Percentiles rank a stretch among this genome's conserved stretches.
Evolutionary conservation across 176 grass and related monocot species (phyloP).

Genomic region (Elymus sibiricus): DNA sequence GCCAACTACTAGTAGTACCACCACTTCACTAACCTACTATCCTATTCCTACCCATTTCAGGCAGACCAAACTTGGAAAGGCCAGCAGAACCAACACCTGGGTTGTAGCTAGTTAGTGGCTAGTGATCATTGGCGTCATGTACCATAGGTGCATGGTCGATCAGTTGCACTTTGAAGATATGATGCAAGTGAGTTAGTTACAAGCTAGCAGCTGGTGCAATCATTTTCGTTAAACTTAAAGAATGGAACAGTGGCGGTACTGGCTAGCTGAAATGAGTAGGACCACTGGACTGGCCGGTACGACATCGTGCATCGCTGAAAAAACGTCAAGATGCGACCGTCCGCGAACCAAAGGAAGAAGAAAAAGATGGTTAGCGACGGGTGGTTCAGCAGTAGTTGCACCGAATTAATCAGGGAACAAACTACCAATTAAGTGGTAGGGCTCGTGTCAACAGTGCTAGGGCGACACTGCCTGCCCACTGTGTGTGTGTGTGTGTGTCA

Average conservation of each 20-base stretch:
- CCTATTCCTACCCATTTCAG: neutral
- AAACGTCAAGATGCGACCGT: conserved; percentile 9
- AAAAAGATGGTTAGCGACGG: conserved; percentile 16
- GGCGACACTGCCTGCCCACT: neutral
- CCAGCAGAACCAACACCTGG: neutral
- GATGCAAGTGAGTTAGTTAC: neutral
- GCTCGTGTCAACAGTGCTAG: neutral
- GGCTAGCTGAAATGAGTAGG: neutral
- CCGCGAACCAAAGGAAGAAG: neutral
- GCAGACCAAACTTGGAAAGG: neutral
- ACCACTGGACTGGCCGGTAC: conserved; percentile 22
- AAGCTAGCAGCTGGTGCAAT: neutral
- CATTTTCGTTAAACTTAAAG: conserved; percentile 15
- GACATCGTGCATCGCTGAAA: conserved; percentile 23
- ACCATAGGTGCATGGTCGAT: neutral
- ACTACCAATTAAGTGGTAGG: neutral
- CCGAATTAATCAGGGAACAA: conserved; percentile 10
- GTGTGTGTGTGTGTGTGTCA: neutral
- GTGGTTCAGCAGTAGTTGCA: conserved; percentile 36
- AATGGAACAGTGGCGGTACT: conserved; percentile 10
- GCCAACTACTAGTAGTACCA: neutral
- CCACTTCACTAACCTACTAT: neutral
- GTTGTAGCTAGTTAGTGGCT: neutral
- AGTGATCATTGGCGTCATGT: neutral
- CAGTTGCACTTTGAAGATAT: neutral